Conservation (phyloP, 345 rosid species). For the Odontarrhena argentea region DNA sequence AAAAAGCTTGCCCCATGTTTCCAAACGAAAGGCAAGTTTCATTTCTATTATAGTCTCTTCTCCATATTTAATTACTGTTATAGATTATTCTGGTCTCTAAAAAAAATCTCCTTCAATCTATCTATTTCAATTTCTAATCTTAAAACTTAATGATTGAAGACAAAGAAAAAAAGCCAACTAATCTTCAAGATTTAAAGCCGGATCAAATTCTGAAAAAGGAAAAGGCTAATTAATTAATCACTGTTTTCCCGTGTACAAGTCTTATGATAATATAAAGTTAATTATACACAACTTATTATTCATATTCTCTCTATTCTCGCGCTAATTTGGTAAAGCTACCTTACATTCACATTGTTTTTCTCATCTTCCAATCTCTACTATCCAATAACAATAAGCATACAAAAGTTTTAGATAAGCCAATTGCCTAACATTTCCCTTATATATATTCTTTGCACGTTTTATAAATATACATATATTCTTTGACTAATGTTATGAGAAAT, state of each 20-base stretch:
- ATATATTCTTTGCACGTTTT: conserved; percentile 23
- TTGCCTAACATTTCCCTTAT: neutral
- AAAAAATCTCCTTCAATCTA: conserved; percentile 17
- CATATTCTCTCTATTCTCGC: conserved; percentile 5
- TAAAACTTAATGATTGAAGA: conserved; percentile 15
- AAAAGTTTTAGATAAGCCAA: neutral
- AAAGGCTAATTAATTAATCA: conserved; percentile 1
- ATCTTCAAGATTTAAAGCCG: neutral
- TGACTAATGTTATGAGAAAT: neutral
- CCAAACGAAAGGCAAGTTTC: conserved; percentile 29
- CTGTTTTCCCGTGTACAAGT: conserved; percentile 33
- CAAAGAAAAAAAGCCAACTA: neutral
- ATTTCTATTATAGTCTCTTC: conserved; percentile 11
- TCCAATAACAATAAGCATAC: neutral
- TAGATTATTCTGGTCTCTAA: conserved; percentile 1
- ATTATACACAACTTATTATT: neutral
- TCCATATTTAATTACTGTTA: conserved; percentile 1
- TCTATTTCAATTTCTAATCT: neutral
- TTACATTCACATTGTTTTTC: conserved; percentile 8
- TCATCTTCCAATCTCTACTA: neutral
- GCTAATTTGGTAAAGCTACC: conserved; percentile 18
- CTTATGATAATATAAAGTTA: conserved; percentile 13
- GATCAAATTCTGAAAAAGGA: conserved; percentile 5
- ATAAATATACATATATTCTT: neutral
- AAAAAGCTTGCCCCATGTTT: conserved; percentile 23